phyloP scores from a whole-genome alignment of 768 basidiomycete species.

The Agrocybe chaxingu region DNA sequence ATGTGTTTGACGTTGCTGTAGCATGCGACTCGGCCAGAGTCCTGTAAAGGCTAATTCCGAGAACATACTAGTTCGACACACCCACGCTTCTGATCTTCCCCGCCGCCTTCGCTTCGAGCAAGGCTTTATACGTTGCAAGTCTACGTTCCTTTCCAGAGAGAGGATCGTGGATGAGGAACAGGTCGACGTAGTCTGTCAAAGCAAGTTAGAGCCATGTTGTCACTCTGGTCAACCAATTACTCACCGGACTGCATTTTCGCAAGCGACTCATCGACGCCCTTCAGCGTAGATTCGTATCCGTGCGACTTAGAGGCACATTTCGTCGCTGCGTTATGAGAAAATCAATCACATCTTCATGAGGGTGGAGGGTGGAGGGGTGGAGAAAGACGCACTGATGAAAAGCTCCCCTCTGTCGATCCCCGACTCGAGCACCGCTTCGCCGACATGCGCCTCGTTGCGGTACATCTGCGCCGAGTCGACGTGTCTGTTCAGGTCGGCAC shows the following conservation, averaged over 20 bases:
- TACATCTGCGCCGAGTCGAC: slow-evolving; percentile 74
- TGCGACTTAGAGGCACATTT: slow-evolving; percentile 58
- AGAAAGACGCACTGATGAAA: slow-evolving; percentile 59
- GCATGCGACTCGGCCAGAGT: neutral
- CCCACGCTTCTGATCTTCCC: slow-evolving; percentile 75
- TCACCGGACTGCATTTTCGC: slow-evolving; percentile 55
- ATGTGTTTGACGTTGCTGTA: slow-evolving; percentile 53
- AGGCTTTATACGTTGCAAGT: slow-evolving; percentile 68
- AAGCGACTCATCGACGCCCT: slow-evolving; percentile 61
- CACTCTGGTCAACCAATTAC: slow-evolving; percentile 12
- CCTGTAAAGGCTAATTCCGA: neutral
- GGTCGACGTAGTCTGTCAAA: slow-evolving; percentile 30
- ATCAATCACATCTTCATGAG: slow-evolving; percentile 2
- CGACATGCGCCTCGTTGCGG: slow-evolving; percentile 61
- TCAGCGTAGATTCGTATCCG: slow-evolving; percentile 59
- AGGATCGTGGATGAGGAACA: slow-evolving; percentile 74
- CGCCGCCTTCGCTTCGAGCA: slow-evolving; percentile 54
- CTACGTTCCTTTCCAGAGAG: slow-evolving; percentile 59
- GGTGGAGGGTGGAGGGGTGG: neutral
- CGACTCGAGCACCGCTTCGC: slow-evolving; percentile 54
- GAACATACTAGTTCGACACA: slow-evolving; percentile 77
- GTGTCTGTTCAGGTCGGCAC: slow-evolving; percentile 39
- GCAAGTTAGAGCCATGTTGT: neutral
- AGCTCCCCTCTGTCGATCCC: slow-evolving; percentile 55
- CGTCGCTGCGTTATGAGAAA: slow-evolving; percentile 45